These are phyloP conservation scores for Crepidotus variabilis DNA, from an alignment of 768 basidiomycete species.

Conservation along the genomic window DNA sequence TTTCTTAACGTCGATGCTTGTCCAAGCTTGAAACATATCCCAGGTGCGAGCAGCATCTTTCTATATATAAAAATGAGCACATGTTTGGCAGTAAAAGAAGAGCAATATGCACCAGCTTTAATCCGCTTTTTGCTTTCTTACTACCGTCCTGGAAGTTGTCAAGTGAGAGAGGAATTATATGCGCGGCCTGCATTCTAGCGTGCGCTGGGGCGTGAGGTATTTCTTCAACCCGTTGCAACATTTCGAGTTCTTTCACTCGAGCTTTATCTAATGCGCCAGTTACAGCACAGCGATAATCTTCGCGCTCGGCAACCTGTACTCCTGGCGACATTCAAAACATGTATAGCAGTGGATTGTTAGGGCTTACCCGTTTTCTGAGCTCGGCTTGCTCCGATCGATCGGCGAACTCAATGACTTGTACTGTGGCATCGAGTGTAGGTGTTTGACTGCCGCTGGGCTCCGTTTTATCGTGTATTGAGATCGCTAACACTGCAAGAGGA, in stretches of 20 bases:
- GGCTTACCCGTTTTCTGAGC: neutral
- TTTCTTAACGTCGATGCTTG: slow-evolving; percentile 6
- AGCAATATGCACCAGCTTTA: neutral
- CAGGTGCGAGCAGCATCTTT: slow-evolving; percentile 1
- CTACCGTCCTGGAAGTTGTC: slow-evolving; percentile 9
- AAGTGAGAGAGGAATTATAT: slow-evolving; percentile 13
- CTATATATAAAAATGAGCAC: too few relatives aligned
- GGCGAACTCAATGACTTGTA: neutral
- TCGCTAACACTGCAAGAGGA: neutral
- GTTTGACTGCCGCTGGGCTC: too few relatives aligned
- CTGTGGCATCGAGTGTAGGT: neutral
- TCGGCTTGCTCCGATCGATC: neutral
- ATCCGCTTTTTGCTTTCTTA: slow-evolving; percentile 7
- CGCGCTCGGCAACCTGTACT: slow-evolving; percentile 12
- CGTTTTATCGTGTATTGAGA: neutral
- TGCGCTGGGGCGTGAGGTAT: slow-evolving; percentile 5
- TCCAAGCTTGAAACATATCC: slow-evolving; percentile 17
- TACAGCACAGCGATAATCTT: slow-evolving; percentile 15
- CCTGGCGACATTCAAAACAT: neutral
- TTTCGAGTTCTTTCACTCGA: neutral
- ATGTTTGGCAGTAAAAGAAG: neutral
- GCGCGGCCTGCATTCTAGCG: slow-evolving; percentile 8
- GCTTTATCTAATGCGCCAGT: slow-evolving; percentile 9
- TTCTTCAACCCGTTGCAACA: neutral
- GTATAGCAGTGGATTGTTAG: neutral